Percentiles rank a stretch among this genome's conserved stretches.
Conservation (phyloP, 768 basidiomycete species). For the Leccinum rimulosum region DNA sequence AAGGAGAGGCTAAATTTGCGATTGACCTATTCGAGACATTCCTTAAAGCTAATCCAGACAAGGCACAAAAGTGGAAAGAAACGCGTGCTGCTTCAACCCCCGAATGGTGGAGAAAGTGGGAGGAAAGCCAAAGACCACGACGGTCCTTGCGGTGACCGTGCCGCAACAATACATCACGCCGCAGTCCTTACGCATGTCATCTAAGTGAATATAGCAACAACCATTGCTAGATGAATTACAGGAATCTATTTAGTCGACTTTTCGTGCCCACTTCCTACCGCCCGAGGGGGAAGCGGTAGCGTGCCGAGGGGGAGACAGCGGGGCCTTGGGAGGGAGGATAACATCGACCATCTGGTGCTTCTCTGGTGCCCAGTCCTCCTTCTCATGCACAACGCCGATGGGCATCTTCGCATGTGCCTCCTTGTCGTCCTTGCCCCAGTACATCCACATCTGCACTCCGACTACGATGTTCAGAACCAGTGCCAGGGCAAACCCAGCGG, state of each 20-base stretch:
- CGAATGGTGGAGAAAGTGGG: slow-evolving; percentile 33
- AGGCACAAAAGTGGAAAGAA: slow-evolving; percentile 22
- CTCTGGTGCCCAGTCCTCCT: slow-evolving; percentile 28
- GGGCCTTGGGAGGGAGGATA: slow-evolving; percentile 41
- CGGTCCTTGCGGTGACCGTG: slow-evolving; percentile 1
- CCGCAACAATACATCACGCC: not conserved
- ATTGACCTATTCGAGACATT: slow-evolving; percentile 23
- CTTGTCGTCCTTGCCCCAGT: slow-evolving; percentile 61
- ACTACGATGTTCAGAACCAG: slow-evolving; percentile 81
- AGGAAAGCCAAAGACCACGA: slow-evolving; percentile 19
- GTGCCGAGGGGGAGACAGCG: slow-evolving; percentile 42
- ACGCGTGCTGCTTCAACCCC: slow-evolving; percentile 22
- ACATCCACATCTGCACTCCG: slow-evolving; percentile 80
- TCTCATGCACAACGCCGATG: slow-evolving; percentile 25
- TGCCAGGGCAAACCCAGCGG: slow-evolving; percentile 82
- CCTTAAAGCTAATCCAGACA: slow-evolving; percentile 24
- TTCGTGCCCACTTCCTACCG: slow-evolving; percentile 69
- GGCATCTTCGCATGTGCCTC: slow-evolving; percentile 23
- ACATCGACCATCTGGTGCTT: slow-evolving; percentile 38
- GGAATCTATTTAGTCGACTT: slow-evolving; percentile 54
- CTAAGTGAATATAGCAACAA: slow-evolving; percentile 16
- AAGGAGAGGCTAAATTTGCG: slow-evolving; percentile 15
- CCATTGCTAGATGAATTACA: slow-evolving; percentile 14
- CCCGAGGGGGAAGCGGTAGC: slow-evolving; percentile 41
- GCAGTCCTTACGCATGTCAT: not conserved